Conservation (phyloP, 2,329 filamentous ascomycete genomes). For the Fusarium pilosicola region DNA sequence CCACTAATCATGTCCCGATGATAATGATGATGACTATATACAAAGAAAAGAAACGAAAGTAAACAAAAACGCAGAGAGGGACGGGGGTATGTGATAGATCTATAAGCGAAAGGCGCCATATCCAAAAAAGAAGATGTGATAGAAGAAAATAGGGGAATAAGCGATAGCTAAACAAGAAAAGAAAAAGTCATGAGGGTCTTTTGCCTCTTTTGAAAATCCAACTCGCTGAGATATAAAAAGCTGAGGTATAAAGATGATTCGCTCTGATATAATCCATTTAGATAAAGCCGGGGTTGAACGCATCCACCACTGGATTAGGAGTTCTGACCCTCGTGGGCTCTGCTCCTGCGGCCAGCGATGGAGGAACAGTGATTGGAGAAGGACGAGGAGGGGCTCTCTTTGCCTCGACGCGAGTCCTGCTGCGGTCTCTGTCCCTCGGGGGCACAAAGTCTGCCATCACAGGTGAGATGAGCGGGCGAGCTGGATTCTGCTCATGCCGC, state of each 20-base stretch:
- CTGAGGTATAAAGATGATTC: constrained; percentile 1
- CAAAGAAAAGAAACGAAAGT: constrained; percentile 5
- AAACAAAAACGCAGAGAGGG: background rate
- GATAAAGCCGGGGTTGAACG: constrained; percentile 42
- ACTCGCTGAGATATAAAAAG: background rate
- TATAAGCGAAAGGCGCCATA: constrained; percentile 33
- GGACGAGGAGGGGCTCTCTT: constrained; percentile 49
- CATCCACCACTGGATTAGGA: constrained; percentile 38
- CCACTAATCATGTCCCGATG: constrained; percentile 36
- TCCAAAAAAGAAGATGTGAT: background rate
- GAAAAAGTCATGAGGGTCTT: constrained; percentile 27
- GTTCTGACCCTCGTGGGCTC: constrained; percentile 26
- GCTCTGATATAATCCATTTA: background rate
- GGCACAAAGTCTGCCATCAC: constrained; percentile 45
- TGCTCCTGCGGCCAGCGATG: constrained; percentile 24
- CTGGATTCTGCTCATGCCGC: constrained; percentile 1
- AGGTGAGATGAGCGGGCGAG: constrained; percentile 46
- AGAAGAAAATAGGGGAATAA: constrained; percentile 6
- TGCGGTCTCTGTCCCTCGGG: constrained; percentile 26
- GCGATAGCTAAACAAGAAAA: constrained; percentile 5
- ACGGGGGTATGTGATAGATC: constrained; percentile 34
- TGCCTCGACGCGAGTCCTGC: constrained; percentile 44
- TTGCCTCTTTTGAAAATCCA: constrained; percentile 9
- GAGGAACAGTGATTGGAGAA: constrained; percentile 44
- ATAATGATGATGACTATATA: constrained; percentile 26